Evolutionary conservation across 2,329 filamentous ascomycete genomes (phyloP).

Genomic region (Uncinocarpus reesii): DNA sequence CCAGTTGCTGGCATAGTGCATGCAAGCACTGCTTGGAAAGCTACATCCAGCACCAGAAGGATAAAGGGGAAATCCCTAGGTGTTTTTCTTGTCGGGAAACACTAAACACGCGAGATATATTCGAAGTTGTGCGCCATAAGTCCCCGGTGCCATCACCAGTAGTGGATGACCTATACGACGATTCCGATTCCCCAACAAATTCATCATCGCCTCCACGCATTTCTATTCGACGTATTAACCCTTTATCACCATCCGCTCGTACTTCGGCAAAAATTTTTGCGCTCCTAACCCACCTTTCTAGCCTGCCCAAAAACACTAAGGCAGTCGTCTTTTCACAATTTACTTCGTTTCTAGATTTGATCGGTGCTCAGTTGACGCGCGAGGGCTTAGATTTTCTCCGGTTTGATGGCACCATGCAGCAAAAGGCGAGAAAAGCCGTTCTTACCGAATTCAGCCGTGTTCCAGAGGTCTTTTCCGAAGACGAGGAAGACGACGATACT

Average conservation of each 20-base stretch:
- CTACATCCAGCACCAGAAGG: constrained; percentile 77
- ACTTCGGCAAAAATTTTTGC: constrained; percentile 77
- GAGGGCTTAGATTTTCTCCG: constrained; percentile 71
- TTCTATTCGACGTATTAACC: constrained; percentile 50
- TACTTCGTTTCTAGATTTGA: constrained; percentile 87
- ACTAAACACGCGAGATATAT: constrained; percentile 74
- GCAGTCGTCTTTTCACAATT: constrained; percentile 96
- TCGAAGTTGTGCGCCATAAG: constrained; percentile 72
- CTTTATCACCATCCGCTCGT: constrained; percentile 49
- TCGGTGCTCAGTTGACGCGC: constrained; percentile 65
- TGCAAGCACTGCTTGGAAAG: constrained; percentile 88
- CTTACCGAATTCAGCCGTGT: constrained; percentile 58
- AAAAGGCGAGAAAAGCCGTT: constrained; percentile 71
- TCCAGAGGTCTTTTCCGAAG: constrained; percentile 29
- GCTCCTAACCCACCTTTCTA: constrained; percentile 63
- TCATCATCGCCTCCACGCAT: constrained; percentile 41
- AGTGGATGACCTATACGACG: constrained; percentile 32
- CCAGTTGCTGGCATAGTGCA: constrained; percentile 93
- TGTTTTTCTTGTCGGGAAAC: constrained; percentile 86
- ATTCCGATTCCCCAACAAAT: constrained; percentile 32
- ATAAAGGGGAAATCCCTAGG: constrained; percentile 62
- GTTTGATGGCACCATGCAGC: constrained; percentile 80
- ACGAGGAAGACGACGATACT: constrained; percentile 26
- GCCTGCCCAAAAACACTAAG: constrained; percentile 62
- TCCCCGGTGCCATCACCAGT: constrained; percentile 37